Evolutionary conservation across 306 rosid genomes (phyloP), one percentile per base, ranked within the genome.

Genomic region (Cicer cuneatum): DNA sequence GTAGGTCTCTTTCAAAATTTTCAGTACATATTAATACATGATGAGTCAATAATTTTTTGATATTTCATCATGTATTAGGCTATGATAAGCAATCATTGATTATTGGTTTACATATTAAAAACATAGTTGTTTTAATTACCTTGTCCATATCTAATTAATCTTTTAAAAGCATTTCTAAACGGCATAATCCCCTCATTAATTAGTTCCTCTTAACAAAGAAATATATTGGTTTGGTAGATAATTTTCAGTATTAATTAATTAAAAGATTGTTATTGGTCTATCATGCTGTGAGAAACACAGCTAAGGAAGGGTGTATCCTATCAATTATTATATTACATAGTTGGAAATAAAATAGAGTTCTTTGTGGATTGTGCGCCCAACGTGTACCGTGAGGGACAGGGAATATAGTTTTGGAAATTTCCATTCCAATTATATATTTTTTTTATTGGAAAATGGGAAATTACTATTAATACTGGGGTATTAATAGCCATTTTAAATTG

Each of bases 1-100:
- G 86, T 75, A 29, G 15, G 92, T 75, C 86, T 80, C 63, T 85
- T 60, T 73, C 89, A 80, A 81, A 74, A 0, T 29, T 35, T 73
- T 83, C 11, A 24, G 51, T 71, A 70, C 71, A 68, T 80, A 75
- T 29, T 29, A 33, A 59, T 33, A 59, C 7, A 29, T 58, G 41
- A 33, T 59, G 29, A 66, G 15, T 54, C 8, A 19, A 45, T 18
- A 7, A 43, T 8, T 8, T 47, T 63, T 69, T 74, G 60, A 9
- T 67, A 43, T 58, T 42, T 69, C 76, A 33, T 43, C 48, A 52
- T 37, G 54, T 63, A 35, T 59, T 76, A 54, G 68, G 62, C 41
- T 67, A 74, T 70, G 48, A 51, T 40, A 35, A 69, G 53, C 71
- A 78, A 78, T 62, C 29, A 69, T 73, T 82, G 69, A 15, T 60